Conservation (phyloP, 148 eudicot genomes). For the Heliamphora exappendiculata region DNA sequence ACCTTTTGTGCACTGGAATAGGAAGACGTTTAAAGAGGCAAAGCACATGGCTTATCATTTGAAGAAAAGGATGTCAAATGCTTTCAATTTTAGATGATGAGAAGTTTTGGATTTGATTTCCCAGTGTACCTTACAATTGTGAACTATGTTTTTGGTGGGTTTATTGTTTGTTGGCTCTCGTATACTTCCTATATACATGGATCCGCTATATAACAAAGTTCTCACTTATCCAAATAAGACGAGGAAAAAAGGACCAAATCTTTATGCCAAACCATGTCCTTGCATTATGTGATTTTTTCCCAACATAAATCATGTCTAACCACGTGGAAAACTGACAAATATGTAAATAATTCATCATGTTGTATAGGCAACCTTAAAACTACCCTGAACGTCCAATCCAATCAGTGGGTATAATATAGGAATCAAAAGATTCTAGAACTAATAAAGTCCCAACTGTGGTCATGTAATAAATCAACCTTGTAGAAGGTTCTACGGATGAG, state of each 20-base stretch:
- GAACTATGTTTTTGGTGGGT: background rate
- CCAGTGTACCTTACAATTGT: no score
- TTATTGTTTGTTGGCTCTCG: background rate
- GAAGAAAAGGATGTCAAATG: no score
- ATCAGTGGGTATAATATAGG: background rate
- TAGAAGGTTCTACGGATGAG: slow-evolving; percentile 28
- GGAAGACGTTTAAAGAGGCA: no score
- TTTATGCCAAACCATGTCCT: slow-evolving; percentile 5
- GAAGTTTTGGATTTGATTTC: no score
- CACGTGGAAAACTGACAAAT: background rate
- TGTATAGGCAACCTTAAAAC: background rate
- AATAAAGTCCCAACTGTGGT: background rate
- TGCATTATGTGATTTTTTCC: background rate
- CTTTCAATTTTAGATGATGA: no score
- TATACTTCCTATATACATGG: background rate
- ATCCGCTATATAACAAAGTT: no score
- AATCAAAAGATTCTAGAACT: background rate
- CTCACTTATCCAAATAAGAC: no score
- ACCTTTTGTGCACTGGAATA: no score
- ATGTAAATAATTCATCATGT: background rate
- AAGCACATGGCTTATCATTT: no score
- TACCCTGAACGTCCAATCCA: background rate
- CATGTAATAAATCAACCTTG: slow-evolving; percentile 39
- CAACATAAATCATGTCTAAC: background rate
- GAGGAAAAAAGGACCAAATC: no score